phyloP scores from a whole-genome alignment of 2,329 filamentous ascomycete genomes.

The Nigrospora oryzae region DNA sequence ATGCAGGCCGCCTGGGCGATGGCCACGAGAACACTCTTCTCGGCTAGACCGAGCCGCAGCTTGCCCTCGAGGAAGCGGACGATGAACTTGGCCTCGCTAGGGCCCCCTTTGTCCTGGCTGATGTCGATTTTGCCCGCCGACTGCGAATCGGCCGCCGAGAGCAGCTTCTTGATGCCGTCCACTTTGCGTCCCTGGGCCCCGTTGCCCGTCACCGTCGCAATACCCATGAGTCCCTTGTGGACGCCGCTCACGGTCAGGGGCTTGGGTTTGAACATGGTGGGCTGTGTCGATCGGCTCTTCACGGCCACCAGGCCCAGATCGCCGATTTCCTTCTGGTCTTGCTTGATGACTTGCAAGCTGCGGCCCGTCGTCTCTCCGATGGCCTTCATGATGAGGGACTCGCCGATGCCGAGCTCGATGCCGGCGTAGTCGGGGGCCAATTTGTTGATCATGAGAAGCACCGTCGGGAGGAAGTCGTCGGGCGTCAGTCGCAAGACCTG shows the following conservation, averaged over 20 bases:
- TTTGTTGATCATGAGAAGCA: slow-evolving; percentile 96
- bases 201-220: slow-evolving; percentile 79
- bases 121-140: slow-evolving; percentile 77
- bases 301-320: slow-evolving; percentile 91
- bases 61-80: slow-evolving; percentile 93
- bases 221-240: slow-evolving; percentile 77
- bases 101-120: slow-evolving; percentile 81
- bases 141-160: slow-evolving; percentile 80
- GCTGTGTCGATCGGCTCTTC: slow-evolving; percentile 90
- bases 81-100: slow-evolving; percentile 91
- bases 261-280: slow-evolving; percentile 98
- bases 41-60: slow-evolving; percentile 80
- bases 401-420: slow-evolving; percentile 95
- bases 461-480: slow-evolving; percentile 75
- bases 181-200: slow-evolving; percentile 88
- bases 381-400: slow-evolving; percentile 97
- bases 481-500: slow-evolving; percentile 93
- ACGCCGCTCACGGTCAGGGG: slow-evolving; percentile 79
- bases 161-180: slow-evolving; percentile 87
- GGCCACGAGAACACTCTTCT: slow-evolving; percentile 84
- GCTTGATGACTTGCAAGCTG: slow-evolving; percentile 81
- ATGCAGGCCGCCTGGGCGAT: slow-evolving; percentile 81
- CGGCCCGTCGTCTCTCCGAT: slow-evolving; percentile 92
- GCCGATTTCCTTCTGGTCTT: slow-evolving; percentile 92
- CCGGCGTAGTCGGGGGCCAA: slow-evolving; percentile 93